Evolutionary conservation across 345 rosid genomes (phyloP).

Genomic region (Salix suchowensis): DNA sequence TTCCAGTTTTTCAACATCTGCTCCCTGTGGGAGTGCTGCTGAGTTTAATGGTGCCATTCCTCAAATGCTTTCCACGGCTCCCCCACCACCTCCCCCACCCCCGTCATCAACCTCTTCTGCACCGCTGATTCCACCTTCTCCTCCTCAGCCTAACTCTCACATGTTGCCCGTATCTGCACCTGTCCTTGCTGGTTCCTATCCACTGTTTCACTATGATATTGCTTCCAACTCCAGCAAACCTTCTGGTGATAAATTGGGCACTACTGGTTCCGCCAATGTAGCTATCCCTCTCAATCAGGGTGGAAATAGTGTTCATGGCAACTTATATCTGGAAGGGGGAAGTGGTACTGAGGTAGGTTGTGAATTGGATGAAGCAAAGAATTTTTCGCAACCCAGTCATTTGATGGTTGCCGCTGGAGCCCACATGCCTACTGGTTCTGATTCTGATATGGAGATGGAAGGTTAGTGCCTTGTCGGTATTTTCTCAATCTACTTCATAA

Average conservation of each 20-base stretch:
- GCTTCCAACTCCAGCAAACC: not conserved
- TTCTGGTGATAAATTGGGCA: not conserved
- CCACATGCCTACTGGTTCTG: constrained; percentile 46
- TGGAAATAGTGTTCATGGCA: not conserved
- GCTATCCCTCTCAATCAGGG: not conserved
- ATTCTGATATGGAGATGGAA: constrained; percentile 95
- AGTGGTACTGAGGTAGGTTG: not conserved
- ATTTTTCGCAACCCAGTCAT: not conserved
- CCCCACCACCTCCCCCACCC: not conserved
- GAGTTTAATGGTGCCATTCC: constrained; percentile 12
- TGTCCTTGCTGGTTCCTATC: not conserved
- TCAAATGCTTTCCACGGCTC: constrained; percentile 13
- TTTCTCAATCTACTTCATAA: not conserved
- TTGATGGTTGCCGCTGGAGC: constrained; percentile 16
- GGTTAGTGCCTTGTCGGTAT: constrained; percentile 33
- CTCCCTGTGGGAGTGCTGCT: constrained; percentile 18
- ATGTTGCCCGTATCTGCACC: not conserved
- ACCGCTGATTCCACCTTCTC: not conserved
- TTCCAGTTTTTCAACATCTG: constrained; percentile 23
- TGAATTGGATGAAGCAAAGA: constrained; percentile 15
- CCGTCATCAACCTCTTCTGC: not conserved
- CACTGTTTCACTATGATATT: not conserved
- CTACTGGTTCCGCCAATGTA: not conserved
- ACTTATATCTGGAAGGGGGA: not conserved
- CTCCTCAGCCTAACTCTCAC: not conserved